phyloP scores from a whole-genome alignment of 2,329 filamentous ascomycete species.

The Phyllosticta paracitricarpa region DNA sequence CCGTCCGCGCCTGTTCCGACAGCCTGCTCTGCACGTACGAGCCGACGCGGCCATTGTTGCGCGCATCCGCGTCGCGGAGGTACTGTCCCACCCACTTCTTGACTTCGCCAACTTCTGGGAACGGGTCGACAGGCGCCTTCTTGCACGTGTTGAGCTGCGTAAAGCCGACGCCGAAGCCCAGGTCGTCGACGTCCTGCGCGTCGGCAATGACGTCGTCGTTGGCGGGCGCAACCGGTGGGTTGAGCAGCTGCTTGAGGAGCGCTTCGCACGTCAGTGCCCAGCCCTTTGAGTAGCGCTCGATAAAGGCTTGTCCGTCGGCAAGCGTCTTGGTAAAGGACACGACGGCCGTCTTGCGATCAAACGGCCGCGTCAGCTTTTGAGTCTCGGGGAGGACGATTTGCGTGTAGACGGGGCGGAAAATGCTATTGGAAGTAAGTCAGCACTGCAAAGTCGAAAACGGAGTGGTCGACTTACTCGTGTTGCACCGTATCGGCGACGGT shows the following conservation, averaged over 20 bases:
- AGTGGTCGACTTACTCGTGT: slow-evolving; percentile 39
- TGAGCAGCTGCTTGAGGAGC: slow-evolving; percentile 80
- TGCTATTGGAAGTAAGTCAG: slow-evolving; percentile 31
- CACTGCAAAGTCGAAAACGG: not conserved
- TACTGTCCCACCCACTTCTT: slow-evolving; percentile 75
- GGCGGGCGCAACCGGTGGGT: slow-evolving; percentile 64
- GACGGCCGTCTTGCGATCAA: slow-evolving; percentile 88
- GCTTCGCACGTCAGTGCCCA: slow-evolving; percentile 86
- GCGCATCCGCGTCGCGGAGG: slow-evolving; percentile 65
- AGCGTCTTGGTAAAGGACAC: slow-evolving; percentile 89
- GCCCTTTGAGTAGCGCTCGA: slow-evolving; percentile 52
- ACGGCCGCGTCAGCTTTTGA: slow-evolving; percentile 73
- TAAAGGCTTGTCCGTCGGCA: slow-evolving; percentile 76
- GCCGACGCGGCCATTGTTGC: slow-evolving; percentile 60
- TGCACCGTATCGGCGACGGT: slow-evolving; percentile 74
- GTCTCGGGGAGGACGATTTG: slow-evolving; percentile 81
- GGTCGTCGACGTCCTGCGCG: slow-evolving; percentile 79
- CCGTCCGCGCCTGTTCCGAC: slow-evolving; percentile 22
- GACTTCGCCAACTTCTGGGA: slow-evolving; percentile 72
- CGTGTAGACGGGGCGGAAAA: slow-evolving; percentile 80
- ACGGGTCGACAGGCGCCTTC: slow-evolving; percentile 64
- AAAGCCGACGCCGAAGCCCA: slow-evolving; percentile 90
- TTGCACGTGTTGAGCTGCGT: slow-evolving; percentile 88
- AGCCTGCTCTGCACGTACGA: slow-evolving; percentile 64
- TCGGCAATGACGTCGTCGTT: slow-evolving; percentile 69